Evolutionary conservation across 441 rosid genomes (phyloP), one percentile per base, ranked within the genome.

Genomic region (Euphorbia corollata): DNA sequence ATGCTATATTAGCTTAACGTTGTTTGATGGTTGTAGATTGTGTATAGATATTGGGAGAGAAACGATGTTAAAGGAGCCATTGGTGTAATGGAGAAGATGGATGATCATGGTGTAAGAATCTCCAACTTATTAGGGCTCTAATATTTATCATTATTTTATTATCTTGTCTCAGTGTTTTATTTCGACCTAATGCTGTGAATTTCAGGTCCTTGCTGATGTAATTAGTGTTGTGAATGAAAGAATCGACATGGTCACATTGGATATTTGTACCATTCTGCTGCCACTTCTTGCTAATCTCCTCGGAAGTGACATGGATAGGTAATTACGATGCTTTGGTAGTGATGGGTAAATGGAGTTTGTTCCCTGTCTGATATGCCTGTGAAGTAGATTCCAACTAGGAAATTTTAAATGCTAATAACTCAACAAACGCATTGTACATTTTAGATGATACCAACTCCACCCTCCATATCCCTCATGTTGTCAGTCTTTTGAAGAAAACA

Each of bases 121-220:
- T 55, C 59, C 36, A n/a, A 61, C 65, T 51, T 63, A 55, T 1
- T 12, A 63, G 39, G 23, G 23, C 1, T 27, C 11, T 58, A 36
- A 65, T 19, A 19, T 16, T 51, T 20, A 56, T 59, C 41, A 57
- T 54, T 27, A 32, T 38, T 47, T 7, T 15, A 41, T 41, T 41
- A 1, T 41, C 47, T 41, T 4, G 15, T 47, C 16, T 47, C 19
- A 57, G 43, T 24, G 59, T 27, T 68, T 20, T 34, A 61, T 67
- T 9, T 47, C 34, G 68, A 43, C 53, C 27, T 34, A 36, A 16
- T 75, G 75, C 56, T 78, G 78, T 23, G 55, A 72, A 70, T 70
- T 73, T 56, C 84, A 94, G 99, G 97, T 94, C 12, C 64, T 82
- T 77, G 98, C 90, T 56, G 99, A 91, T 84, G 91, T 89, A 68